A percentile compares a stretch with the other conserved stretches of the same genome.
Conservation (phyloP, 75 land plant genomes). For the Pinus taeda region DNA sequence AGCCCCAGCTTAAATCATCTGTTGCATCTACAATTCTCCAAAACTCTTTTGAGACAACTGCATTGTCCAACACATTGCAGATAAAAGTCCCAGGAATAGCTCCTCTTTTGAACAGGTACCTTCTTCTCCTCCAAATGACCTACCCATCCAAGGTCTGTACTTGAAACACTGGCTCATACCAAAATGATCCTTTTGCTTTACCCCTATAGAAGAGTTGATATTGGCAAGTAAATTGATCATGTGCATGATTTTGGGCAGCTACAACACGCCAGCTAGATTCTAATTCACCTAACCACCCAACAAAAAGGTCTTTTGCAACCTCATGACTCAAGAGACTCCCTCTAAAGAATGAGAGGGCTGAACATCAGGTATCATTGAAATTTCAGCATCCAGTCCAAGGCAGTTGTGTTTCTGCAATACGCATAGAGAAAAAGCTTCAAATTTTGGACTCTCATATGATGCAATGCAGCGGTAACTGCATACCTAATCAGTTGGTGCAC, state of each 20-base stretch:
- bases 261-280: conserved; percentile 96
- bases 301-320: conserved; percentile 85
- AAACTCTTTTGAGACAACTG: conserved; percentile 90
- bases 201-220: conserved; percentile 92
- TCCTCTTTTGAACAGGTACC: conserved; percentile 71
- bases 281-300: conserved; percentile 85
- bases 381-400: conserved; percentile 74
- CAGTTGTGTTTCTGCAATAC: conserved; percentile 93
- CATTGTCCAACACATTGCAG: conserved; percentile 92
- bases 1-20: conserved; percentile 86
- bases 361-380: conserved; percentile 70
- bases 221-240: conserved; percentile 96
- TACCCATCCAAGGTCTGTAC: conserved; percentile 76
- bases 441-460: conserved; percentile 78
- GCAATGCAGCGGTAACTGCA: conserved; percentile 92
- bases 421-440: conserved; percentile 93
- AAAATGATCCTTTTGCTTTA: conserved; percentile 76
- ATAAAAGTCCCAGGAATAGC: conserved; percentile 74
- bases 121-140: conserved; percentile 82
- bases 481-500: conserved; percentile 93
- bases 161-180: conserved; percentile 97
- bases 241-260: conserved; percentile 95
- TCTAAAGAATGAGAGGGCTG: conserved; percentile 67
- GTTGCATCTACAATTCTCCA: conserved; percentile 89
- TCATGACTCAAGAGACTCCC: conserved; percentile 65